Evolutionary conservation across 352 stramenopile genomes (phyloP), one percentile per base, ranked within the genome.

Genomic region (Phytophthora sp.): DNA sequence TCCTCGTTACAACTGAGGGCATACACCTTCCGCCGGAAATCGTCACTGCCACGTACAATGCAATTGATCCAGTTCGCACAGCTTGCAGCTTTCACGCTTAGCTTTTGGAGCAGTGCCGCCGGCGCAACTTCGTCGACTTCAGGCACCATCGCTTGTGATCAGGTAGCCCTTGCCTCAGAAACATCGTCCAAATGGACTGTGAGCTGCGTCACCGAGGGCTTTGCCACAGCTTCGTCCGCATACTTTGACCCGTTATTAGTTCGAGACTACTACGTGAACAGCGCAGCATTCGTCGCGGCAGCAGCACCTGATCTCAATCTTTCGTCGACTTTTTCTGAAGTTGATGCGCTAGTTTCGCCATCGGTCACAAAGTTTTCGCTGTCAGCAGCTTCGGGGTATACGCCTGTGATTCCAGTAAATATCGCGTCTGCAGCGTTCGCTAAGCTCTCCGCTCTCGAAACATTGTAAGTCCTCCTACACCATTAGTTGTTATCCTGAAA

Each of bases 331-430:
- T 82, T 89, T 15, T 59, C 60, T 2, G 34, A 60, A 21, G 35
- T 89, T n/a, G 48, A 69, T 20, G 32, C 51, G 11, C 73, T 89
- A 20, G 31, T 62, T 9, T 89, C 79, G 9, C 18, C 67, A 4
- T 75, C 55, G 4, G 31, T 86, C 34, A 81, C 62, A 7, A 65
- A 31, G 1, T 84, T 89, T 27, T 81, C 72, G 9, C 42, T 89
- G 26, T 35, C 57, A 15, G 65, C 79, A 31, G 72, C 66, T 31
- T 48, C 77, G 8, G 44, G 44, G 17, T 87, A 58, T 34, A 59
- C 73, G 12, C 79, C 81, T 15, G 52, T 41, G 9, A 53, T 57
- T 1, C 75, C 69, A 13, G 73, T 89, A 28, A 56, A 7, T 0
- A 75, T 89, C 42, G 45, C 49, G 0, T 27, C 74, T 7, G 65